Conservation (phyloP, 1,284 basidiomycete species). For the Retiboletus flavoniger region DNA sequence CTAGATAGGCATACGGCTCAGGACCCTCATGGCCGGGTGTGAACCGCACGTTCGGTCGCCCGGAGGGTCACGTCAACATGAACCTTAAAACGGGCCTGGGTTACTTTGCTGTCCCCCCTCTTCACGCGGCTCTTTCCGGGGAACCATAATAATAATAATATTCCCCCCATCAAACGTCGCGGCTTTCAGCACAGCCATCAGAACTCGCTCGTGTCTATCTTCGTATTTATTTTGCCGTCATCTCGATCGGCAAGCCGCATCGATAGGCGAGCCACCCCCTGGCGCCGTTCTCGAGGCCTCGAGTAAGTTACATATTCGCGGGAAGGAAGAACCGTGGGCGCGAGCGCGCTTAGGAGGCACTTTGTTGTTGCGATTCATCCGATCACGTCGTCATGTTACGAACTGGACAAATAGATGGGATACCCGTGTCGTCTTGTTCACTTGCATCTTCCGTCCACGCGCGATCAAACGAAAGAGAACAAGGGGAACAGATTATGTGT, state of each 20-base stretch:
- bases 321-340: constrained; percentile 9
- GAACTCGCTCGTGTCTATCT: constrained; percentile 12
- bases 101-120: not conserved
- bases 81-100: constrained; percentile 14
- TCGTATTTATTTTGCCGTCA: constrained; percentile 18
- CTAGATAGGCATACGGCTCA: constrained; percentile 15
- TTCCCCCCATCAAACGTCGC: not conserved
- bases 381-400: not conserved
- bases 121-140: constrained; percentile 8
- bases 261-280: constrained; percentile 5
- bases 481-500: not conserved
- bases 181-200: constrained; percentile 14
- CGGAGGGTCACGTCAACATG: constrained; percentile 16
- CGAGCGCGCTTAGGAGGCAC: not conserved
- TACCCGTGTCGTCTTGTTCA: constrained; percentile 4
- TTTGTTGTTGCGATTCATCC: not conserved
- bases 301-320: constrained; percentile 21
- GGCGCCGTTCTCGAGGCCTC: constrained; percentile 14
- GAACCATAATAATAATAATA: constrained; percentile 2
- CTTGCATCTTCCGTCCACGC: constrained; percentile 2
- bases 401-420: constrained; percentile 1
- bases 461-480: not conserved
- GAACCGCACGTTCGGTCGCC: constrained; percentile 11
- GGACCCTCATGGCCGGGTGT: constrained; percentile 11
- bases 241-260: constrained; percentile 12